Evolutionary conservation across 345 rosid genomes (phyloP).

Genomic region (Corymbia maculata): DNA sequence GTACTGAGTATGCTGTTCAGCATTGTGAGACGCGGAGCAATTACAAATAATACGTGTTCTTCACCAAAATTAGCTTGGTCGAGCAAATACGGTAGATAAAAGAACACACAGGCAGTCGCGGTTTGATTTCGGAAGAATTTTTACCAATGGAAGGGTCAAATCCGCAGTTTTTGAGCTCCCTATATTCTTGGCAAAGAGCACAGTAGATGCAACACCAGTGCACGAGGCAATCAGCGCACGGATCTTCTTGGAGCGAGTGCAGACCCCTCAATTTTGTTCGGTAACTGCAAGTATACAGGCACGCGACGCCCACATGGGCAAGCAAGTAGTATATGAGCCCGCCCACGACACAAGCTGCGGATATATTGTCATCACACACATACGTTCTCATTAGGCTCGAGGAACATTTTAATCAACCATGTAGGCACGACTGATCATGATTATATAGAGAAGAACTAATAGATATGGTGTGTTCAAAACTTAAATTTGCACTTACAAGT

Average conservation of each 20-base stretch:
- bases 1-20: background rate
- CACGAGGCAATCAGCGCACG: background rate
- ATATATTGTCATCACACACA: no score
- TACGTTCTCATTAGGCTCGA: background rate
- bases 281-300: background rate
- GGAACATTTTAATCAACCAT: background rate
- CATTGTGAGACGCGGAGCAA: background rate
- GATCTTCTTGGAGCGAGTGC: background rate
- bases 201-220: background rate
- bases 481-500: background rate
- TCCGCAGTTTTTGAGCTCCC: constrained; percentile 1
- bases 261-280: background rate
- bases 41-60: background rate
- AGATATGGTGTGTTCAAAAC: background rate
- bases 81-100: background rate
- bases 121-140: background rate
- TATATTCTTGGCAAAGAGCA: constrained; percentile 4
- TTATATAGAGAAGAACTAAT: background rate
- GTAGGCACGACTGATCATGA: background rate
- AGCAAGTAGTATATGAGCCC: background rate
- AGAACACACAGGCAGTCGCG: background rate
- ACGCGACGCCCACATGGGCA: background rate
- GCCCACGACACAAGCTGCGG: background rate
- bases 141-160: constrained; percentile 2
- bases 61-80: background rate